Percentiles rank a stretch among this genome's conserved stretches.
phyloP scores from a whole-genome alignment of 2,329 filamentous ascomycete species.

The Xenoacremonium recifei region DNA sequence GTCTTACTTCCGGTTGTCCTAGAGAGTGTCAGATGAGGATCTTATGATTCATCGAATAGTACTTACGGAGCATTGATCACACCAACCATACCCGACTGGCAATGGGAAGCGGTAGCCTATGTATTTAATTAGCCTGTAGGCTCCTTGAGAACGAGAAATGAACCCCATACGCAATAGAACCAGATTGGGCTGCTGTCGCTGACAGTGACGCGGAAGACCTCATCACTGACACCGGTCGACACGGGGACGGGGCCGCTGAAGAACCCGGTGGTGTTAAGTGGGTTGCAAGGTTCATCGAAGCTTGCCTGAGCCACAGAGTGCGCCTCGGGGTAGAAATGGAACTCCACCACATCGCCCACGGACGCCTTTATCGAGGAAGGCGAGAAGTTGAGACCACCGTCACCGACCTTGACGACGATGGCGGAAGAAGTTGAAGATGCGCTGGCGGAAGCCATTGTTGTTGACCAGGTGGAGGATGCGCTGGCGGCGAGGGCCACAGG shows the following conservation, averaged over 20 bases:
- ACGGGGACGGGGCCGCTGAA: conserved; percentile 28
- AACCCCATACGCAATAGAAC: conserved; percentile 66
- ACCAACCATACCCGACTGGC: conserved; percentile 59
- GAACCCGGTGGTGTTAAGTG: conserved; percentile 50
- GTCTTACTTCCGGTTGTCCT: conserved; percentile 18
- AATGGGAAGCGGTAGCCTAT: conserved; percentile 56
- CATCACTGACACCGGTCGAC: conserved; percentile 9
- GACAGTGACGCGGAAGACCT: conserved; percentile 19
- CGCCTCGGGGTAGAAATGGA: conserved; percentile 47
- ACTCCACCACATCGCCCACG: conserved; percentile 46
- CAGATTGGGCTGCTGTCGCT: conserved; percentile 55
- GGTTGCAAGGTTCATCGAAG: conserved; percentile 58
- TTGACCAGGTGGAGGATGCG: conserved; percentile 1
- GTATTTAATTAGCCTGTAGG: too few species aligned
- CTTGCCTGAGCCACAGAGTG: conserved; percentile 62
- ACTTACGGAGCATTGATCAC: conserved; percentile 35
- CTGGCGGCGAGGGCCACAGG: conserved; percentile 12
- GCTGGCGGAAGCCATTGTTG: neutral
- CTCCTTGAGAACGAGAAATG: too few species aligned
- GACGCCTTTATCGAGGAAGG: conserved; percentile 51
- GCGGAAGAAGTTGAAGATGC: neutral
- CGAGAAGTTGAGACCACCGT: conserved; percentile 42
- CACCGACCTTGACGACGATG: conserved; percentile 21
- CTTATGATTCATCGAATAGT: too few species aligned
- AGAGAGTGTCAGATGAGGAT: too few species aligned